Base-by-base conservation (phyloP, 2,329 filamentous ascomycete genomes). In the Aspergillus novoparasiticus region DNA sequence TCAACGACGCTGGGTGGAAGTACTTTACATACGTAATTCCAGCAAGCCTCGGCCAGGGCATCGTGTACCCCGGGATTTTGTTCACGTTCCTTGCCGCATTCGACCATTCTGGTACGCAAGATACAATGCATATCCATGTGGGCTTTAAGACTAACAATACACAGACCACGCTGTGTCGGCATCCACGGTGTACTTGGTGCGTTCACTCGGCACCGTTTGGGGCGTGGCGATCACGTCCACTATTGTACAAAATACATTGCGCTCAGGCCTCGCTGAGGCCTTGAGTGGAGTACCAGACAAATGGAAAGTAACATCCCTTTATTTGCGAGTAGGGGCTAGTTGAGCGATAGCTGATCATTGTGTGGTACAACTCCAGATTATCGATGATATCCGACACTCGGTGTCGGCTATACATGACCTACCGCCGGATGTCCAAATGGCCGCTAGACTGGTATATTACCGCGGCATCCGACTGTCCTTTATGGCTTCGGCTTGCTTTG, bases 31-130 rank as follows among this genome's bases (percentile, higher is more conserved):
- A 76, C 63, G 75, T 82, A 16, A 78, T 82, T 43, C 80, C 81
- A 0, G 80, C 80, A 6, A 83, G 81, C 60, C 70, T 83, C 1
- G 80, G 81, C 0, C 81, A 83, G 64, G 80, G 80, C 0, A 81
- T 83, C 60, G 77, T 80, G 1, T 82, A 82, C 64, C 81, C 81
- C 0, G 77, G 76, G 0, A 75, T 87, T 23, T 73, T 89, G 1
- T 90, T 89, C 67, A 89, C 86, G 0, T 86, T 86, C 19, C 75
- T 90, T 3, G 86, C 87, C 4, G 85, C 86, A 0, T 89, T 89
- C 67, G 85, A 86, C 11, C 87, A 89, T 67, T 78, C 82, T 39
- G 84, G 86, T 87, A 76, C 67, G 81, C 45, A 36, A 11, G 34
- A 11, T 11, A n/a, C 16, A 51, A 16, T 6, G 5, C 1, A 10